Base-by-base conservation (phyloP, 2,329 filamentous ascomycete genomes). In the Cadophora gregata region DNA sequence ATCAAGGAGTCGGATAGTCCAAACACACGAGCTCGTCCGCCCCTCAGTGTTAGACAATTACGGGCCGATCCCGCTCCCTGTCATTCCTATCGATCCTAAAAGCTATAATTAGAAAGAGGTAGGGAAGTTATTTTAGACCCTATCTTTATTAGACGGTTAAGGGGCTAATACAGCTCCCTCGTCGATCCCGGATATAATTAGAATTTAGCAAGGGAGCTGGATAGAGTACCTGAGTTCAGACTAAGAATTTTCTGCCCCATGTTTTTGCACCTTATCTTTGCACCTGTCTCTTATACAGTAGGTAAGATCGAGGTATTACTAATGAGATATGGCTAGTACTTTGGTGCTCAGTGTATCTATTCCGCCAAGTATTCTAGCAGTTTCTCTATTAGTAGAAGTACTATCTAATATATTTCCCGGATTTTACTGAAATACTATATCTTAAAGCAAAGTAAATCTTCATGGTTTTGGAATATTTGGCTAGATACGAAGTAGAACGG, bases 171-270 rank as follows among this genome's bases (percentile, higher is more conserved):
- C 58, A 50, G 64, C 64, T 66, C 59, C 58, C 48, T 48, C 47
- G 33, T 53, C 58, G 31, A 65, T 61, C 58, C 45, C 42, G 55
- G 47, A 60, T 65, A 65, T 65, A 61, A 65, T 65, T 65, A 65
- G 63, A 65, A 65, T 65, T 59, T 33, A 48, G 63, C 63, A 65
- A 62, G 59, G 59, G 50, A 62, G 58, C 56, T 60, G 27, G 42
- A 64, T 50, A 29, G 29, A 45, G 55, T 64, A 64, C 63, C 55
- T 53, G 63, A 31, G 63, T 64, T 65, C 24, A 62, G 48, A 65
- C 63, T 31, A 65, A 65, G 63, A 58, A 65, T 65, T 65, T 45
- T 65, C 63, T 65, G 56, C 63, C 55, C 55, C 45, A 29, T 63
- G 62, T 58, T 29, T 63, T 33, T 63, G 50, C 51, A 4, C 61